Percentiles rank a stretch among this genome's conserved stretches.
phyloP scores from a whole-genome alignment of 1,139 yeast species.

The Pichia sp. region DNA sequence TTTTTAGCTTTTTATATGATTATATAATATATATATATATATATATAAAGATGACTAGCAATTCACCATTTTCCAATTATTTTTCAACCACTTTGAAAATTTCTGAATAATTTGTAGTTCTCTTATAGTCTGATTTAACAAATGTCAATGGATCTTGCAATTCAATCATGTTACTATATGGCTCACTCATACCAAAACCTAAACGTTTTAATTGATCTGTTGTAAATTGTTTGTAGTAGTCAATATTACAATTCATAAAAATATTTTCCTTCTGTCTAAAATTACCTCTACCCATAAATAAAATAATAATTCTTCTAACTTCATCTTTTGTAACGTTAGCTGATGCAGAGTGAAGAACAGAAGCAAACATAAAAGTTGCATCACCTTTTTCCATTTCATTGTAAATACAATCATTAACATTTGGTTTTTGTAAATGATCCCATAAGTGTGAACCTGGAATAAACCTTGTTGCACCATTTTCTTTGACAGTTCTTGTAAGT shows the following conservation, averaged over 20 bases:
- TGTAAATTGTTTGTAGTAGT: conserved; percentile 13
- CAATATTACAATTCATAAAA: conserved; percentile 7
- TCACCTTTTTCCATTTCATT: conserved; percentile 30
- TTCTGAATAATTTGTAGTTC: conserved; percentile 13
- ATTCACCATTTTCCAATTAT: not conserved
- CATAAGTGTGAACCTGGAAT: conserved; percentile 29
- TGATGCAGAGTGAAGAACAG: conserved; percentile 29
- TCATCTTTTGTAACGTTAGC: conserved; percentile 28
- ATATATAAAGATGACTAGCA: not conserved
- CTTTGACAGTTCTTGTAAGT: conserved; percentile 23
- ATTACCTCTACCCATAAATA: conserved; percentile 29
- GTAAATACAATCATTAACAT: conserved; percentile 23
- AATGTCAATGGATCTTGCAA: conserved; percentile 11
- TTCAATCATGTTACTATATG: conserved; percentile 13
- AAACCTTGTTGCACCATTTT: conserved; percentile 29
- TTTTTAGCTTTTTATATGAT: not conserved
- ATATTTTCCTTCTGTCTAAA: conserved; percentile 29
- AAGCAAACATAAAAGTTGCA: conserved; percentile 29
- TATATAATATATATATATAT: not conserved
- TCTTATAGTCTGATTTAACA: conserved; percentile 7
- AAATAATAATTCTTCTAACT: conserved; percentile 22
- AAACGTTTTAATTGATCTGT: conserved; percentile 10
- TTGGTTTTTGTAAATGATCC: conserved; percentile 28
- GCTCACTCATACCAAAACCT: conserved; percentile 16
- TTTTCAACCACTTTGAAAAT: conserved; percentile 9